Evolutionary conservation across 2,329 filamentous ascomycete genomes (phyloP), one percentile per base, ranked within the genome.

Genomic region (Simplicillium sp.): DNA sequence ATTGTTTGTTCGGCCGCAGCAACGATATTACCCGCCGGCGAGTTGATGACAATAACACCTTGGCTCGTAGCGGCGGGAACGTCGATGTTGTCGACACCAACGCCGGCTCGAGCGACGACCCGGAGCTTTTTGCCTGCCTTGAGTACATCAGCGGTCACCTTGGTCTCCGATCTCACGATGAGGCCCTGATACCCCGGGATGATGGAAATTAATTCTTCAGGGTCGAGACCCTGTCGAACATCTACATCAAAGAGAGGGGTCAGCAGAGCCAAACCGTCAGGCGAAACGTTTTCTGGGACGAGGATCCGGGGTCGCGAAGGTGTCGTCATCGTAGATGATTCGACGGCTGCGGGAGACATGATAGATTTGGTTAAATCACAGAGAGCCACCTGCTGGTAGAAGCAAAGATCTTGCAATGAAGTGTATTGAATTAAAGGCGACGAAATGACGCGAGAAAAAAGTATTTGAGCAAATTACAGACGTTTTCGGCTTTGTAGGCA

Each of bases 81-180:
- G 54, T 90, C 73, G 37, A 92, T 85, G 62, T 90, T 89, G 62
- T 90, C 84, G 17, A 90, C 84, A 28, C 84, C 86, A 1, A 90
- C 86, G 11, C 86, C 86, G 11, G 86, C 86, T 45, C 86, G 71
- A 3, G 84, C 86, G 16, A 92, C 84, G 8, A 90, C 85, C 48
- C 83, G 82, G 39, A 90, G 70, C 44, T 77, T 82, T 49, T 69
- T 75, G 9, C 77, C 84, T 2, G 80, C 80, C 11, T 67, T 61
- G 11, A 90, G 69, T 1, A 90, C 69, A 3, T 72, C 65, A 0
- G 81, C 72, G 0, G 82, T 89, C 44, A 90, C 84, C 54, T 88
- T 84, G 2, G 85, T 90, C 61, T 88, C 85, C 31, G 84, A 89
- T 3, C 85, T 80, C 33, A 90, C 80, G 45, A 90, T 84, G 39